Base-by-base conservation (phyloP, 129 eudicot genomes). In the Arctium lappa region DNA sequence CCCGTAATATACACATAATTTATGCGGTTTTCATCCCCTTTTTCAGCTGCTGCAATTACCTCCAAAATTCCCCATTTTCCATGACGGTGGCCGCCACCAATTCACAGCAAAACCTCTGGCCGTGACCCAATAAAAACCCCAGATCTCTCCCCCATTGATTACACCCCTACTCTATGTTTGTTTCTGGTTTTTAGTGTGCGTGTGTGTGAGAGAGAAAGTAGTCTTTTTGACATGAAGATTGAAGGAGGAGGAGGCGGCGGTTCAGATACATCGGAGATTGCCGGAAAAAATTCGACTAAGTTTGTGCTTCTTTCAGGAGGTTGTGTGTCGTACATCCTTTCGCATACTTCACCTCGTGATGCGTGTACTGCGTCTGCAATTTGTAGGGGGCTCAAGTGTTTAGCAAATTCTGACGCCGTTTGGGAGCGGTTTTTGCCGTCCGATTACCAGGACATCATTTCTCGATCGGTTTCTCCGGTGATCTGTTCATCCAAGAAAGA, bases 401-500 rank as follows among this genome's bases (percentile, higher is more conserved):
- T 86, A 0, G 88, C 91, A 2, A 88, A 94, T 66, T 88, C 92
- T 15, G 91, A 94, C 12, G 72, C 65, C 10, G 85, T 92, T 0
- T 92, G 98, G 97, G 86, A 85, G 48, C 77, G 81, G 1, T 94
- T 92, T n/a, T 70, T 91, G 86, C 97, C 95, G 16, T 40, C 86
- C 5, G 90, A 91, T 88, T 62, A 69, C 36, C 74, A 4, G 15
- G 81, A 73, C 0, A 86, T 90, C 0, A 22, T 91, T 10, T 39
- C 82, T 4, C 33, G 86, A 5, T 84, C 94, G 12, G 78, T 36
- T 10, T 66, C 87, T 46, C 78, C 84, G 15, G 69, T 83, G 30
- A 31, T 32, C 3, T 73, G 46, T 39, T 53, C 60, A 48, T 38
- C 91, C 11, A 85, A 74, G 65, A 90, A 83, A 73, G 83, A 90